Evolutionary conservation across 805 yeast species (phyloP), one percentile per base, ranked within the genome.

Genomic region (Cyberlindnera euphorbiae): DNA sequence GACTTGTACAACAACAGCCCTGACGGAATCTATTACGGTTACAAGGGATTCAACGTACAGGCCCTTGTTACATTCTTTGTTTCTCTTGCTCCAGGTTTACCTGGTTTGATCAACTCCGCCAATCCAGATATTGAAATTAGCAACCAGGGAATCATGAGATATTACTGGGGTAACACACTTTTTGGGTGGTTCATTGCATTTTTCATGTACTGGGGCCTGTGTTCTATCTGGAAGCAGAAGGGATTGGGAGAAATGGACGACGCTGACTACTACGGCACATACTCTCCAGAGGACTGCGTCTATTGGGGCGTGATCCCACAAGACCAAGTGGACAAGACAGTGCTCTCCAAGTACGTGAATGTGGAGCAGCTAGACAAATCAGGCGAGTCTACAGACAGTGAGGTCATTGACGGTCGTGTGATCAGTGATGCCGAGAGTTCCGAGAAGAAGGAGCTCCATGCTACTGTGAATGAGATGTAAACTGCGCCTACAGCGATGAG

Each of bases 71-170:
- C 69, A 9, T 71, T 66, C 58, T 33, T 63, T 5, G 42, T 55
- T 7, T 67, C 69, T 24, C 57, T 66, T 49, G 62, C 66, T 8
- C 76, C 75, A 12, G 73, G 73, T n/a, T 38, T 73, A 19, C 78
- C 78, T 2, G 79, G 79, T 23, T 60, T 52, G 45, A 63, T 57
- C 44, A 62, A 49, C 65, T 60, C 46, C 49, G 57, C 54, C 28
- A 62, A 52, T 31, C 35, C 40, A 6, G 16, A n/a, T 10, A 19
- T 36, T 14, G 9, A 8, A 8, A 17, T 59, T 36, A 46, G 53
- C 19, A 40, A 50, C 28, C 7, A 8, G 4, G 76, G 75, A 12
- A 58, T 64, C 12, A 53, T 57, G 8, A 62, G 66, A 37, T 67
- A 60, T 47, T 71, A 61, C 47, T 55, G 63, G 33, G 73, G 70